These are phyloP conservation scores for Candida orba DNA, from an alignment of 805 yeast species.

Conservation along the genomic window DNA sequence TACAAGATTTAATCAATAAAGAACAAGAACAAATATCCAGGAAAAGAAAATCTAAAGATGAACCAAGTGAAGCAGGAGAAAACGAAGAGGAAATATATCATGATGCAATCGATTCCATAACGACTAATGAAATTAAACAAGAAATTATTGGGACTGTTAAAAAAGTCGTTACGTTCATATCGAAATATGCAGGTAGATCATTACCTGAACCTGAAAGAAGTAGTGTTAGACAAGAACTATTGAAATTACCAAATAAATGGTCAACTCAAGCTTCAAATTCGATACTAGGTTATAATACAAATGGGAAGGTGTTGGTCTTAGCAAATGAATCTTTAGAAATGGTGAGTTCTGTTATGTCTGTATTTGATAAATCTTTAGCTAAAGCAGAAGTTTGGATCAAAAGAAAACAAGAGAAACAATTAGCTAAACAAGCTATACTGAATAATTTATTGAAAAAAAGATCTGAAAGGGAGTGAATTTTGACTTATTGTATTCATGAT, in stretches of 20 bases:
- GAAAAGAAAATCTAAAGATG: neutral
- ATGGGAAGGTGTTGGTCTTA: slow-evolving; percentile 68
- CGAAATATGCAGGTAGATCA: slow-evolving; percentile 74
- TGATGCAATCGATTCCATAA: slow-evolving; percentile 24
- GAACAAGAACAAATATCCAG: slow-evolving; percentile 27
- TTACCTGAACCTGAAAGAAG: slow-evolving; percentile 73
- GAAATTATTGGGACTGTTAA: slow-evolving; percentile 87
- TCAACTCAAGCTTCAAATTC: slow-evolving; percentile 31
- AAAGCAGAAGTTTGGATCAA: slow-evolving; percentile 82
- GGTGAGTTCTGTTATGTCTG: slow-evolving; percentile 74
- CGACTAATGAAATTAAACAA: slow-evolving; percentile 43
- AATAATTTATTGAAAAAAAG: slow-evolving; percentile 15
- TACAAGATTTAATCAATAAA: slow-evolving; percentile 51
- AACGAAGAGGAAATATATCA: slow-evolving; percentile 27
- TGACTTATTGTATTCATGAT: neutral
- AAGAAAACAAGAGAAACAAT: slow-evolving; percentile 33
- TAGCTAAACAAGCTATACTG: slow-evolving; percentile 24
- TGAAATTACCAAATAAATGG: slow-evolving; percentile 73
- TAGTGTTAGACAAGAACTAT: slow-evolving; percentile 70
- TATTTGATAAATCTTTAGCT: slow-evolving; percentile 77
- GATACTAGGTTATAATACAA: slow-evolving; percentile 29
- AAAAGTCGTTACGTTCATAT: slow-evolving; percentile 77
- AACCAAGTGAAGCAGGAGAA: neutral
- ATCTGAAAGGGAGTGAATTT: slow-evolving; percentile 1
- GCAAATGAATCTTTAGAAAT: slow-evolving; percentile 85